Evolutionary conservation across 140 eudicot species (phyloP).

Genomic region (Erigeron philadelphicus): DNA sequence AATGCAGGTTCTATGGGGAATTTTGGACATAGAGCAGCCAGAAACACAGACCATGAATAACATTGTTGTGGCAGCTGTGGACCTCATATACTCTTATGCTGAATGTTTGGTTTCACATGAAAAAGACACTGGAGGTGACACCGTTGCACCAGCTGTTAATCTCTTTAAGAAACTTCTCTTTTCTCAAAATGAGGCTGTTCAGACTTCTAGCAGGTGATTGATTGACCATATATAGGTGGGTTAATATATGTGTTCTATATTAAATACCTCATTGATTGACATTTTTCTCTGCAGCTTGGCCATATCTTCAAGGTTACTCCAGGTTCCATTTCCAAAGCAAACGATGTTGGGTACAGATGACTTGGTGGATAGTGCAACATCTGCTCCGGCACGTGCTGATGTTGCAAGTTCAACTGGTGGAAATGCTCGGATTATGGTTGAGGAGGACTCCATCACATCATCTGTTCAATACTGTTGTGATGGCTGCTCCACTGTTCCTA

Average conservation of each 20-base stretch:
- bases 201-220: conserved; percentile 94
- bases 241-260: neutral
- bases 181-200: conserved; percentile 95
- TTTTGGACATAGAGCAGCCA: conserved; percentile 89
- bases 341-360: conserved; percentile 93
- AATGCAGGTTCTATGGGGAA: conserved; percentile 99
- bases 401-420: conserved; percentile 49
- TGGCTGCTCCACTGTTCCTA: conserved; percentile 99
- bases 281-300: conserved; percentile 62
- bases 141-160: conserved; percentile 85
- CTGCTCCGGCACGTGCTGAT: conserved; percentile 59
- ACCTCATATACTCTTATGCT: conserved; percentile 92
- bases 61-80: conserved; percentile 90
- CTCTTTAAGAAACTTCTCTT: conserved; percentile 76
- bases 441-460: conserved; percentile 91
- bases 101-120: conserved; percentile 90
- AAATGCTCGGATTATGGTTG: conserved; percentile 77
- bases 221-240: conserved; percentile 10
- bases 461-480: conserved; percentile 99
- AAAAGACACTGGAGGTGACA: conserved; percentile 51
- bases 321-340: conserved; percentile 99
- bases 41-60: conserved; percentile 97
- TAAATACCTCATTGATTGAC: neutral
- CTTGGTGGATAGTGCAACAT: conserved; percentile 41
- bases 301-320: conserved; percentile 94